Base-by-base conservation (phyloP, 1,284 basidiomycete species). In the Tylopilus orsonianus region DNA sequence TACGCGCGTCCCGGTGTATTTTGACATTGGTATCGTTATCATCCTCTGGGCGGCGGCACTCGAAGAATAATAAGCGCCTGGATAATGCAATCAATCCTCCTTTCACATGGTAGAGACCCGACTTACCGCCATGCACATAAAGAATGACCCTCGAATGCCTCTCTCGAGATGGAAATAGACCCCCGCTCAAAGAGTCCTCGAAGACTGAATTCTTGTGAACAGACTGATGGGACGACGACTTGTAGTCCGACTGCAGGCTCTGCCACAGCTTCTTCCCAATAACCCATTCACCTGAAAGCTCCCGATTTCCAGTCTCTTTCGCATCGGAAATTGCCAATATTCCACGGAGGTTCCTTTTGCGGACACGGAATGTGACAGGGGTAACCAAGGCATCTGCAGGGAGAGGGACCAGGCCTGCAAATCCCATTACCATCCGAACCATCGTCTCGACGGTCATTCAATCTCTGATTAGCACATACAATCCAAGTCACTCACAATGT, bases 231-330 rank as follows among this genome's bases (percentile, higher is more conserved):
- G 69, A 62, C 32, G 69, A 62, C 32, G 68, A 73, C 59, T 81
- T 81, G 79, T 92, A 93, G 61, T 97, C 93, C 4, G 80, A 71
- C 65, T 97, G 94, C 54, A 97, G 75, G 18, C 85, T 75, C 56
- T 85, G 85, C 94, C 95, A 98, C 1, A 95, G 83, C 56, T 83
- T 83, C 66, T 90, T 90, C 40, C 93, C 92, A 13, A 98, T 89
- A 16, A 98, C 88, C 96, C 96, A 99, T 73, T 99, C 97, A 5
- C 93, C 96, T 1, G 85, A 86, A 37, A 99, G 77, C 62, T 95
- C 89, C 6, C 96, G 80, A 14, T 67, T 75, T 44, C 85, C 92
- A 43, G 75, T 77, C 69, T 91, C 91, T 8, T 73, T 61, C n/a
- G 78, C 78, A 62, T 98, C 90, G 48, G 80, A 81, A 12, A 86